phyloP scores from a whole-genome alignment of 768 basidiomycete species.

The Naganishia kalamii region DNA sequence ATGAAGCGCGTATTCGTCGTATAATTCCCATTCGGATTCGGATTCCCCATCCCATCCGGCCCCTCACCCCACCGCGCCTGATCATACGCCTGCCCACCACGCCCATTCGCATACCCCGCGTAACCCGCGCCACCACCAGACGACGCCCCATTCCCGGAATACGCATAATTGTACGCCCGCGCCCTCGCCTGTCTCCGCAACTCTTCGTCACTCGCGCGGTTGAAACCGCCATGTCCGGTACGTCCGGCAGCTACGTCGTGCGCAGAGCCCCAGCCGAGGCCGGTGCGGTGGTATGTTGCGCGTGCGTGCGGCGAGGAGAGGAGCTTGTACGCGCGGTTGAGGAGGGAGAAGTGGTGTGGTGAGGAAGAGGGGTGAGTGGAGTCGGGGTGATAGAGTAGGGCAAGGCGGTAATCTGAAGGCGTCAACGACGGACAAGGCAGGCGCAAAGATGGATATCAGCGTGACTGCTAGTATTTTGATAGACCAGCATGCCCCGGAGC shows the following conservation, averaged over 20 bases:
- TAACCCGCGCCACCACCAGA: conserved; percentile 28
- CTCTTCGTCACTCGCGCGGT: conserved; percentile 34
- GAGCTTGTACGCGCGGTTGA: conserved; percentile 40
- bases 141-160: conserved; percentile 22
- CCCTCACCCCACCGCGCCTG: conserved; percentile 7
- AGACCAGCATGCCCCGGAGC: too few relatives aligned
- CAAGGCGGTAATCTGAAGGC: conserved; percentile 46
- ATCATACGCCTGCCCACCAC: conserved; percentile 7
- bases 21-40: conserved; percentile 27
- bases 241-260: conserved; percentile 2
- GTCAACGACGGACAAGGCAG: too few relatives aligned
- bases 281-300: conserved; percentile 33
- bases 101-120: conserved; percentile 23
- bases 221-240: conserved; percentile 22
- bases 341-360: conserved; percentile 34
- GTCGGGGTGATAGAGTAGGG: conserved; percentile 44
- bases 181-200: conserved; percentile 28
- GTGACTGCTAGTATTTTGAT: too few relatives aligned
- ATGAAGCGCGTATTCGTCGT: conserved; percentile 40
- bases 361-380: conserved; percentile 40
- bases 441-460: background rate
- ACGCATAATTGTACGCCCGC: conserved; percentile 17
- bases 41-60: background rate
- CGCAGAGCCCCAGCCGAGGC: conserved; percentile 34
- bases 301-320: conserved; percentile 33